A percentile compares a stretch with the other conserved stretches of the same genome.
phyloP scores from a whole-genome alignment of 169 alveolate species.

The Amoebophrya sp. region DNA sequence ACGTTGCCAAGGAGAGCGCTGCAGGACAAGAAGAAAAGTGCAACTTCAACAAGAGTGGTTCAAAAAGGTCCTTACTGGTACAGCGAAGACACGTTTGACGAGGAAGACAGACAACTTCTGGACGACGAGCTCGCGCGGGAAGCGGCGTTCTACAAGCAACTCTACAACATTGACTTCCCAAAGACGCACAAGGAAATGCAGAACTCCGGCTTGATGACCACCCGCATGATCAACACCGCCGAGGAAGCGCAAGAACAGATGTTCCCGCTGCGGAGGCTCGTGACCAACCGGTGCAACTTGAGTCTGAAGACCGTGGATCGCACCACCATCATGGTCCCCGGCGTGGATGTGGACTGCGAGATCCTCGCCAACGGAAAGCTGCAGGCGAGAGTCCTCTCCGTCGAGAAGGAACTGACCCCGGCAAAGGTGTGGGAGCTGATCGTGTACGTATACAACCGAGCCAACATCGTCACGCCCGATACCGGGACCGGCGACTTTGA shows the following conservation, averaged over 20 bases:
- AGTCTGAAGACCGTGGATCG: not conserved
- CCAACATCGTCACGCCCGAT: not conserved
- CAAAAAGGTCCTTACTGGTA: too few relatives aligned
- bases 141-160: not conserved
- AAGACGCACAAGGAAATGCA: too few relatives aligned
- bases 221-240: too few relatives aligned
- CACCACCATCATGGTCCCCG: not conserved
- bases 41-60: too few relatives aligned
- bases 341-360: not conserved
- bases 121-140: not conserved
- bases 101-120: not conserved
- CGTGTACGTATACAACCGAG: constrained; percentile 11
- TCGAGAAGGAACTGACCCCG: not conserved
- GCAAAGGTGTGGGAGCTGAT: not conserved
- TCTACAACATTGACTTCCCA: too few relatives aligned
- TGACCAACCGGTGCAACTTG: not conserved
- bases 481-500: constrained; percentile 9
- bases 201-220: too few relatives aligned
- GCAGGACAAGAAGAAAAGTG: too few relatives aligned
- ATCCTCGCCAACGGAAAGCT: not conserved
- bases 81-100: not conserved
- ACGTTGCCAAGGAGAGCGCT: too few relatives aligned
- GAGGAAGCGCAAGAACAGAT: not conserved
- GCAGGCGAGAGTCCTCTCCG: not conserved
- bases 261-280: not conserved